phyloP scores from a whole-genome alignment of 2,329 filamentous ascomycete genomes.

The Calcarisporium arbuscula region DNA sequence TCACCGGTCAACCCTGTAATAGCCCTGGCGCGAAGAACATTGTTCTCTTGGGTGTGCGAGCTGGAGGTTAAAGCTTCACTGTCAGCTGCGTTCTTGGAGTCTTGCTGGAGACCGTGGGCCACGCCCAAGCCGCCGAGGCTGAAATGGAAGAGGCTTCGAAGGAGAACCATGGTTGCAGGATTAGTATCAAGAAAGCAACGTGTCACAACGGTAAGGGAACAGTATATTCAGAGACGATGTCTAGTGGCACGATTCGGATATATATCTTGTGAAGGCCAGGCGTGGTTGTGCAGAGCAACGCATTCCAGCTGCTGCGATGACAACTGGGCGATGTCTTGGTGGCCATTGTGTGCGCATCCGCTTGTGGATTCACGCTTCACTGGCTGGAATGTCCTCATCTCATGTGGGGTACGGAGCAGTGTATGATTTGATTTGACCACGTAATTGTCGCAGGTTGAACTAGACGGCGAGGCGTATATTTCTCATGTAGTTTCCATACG shows the following conservation, averaged over 20 bases:
- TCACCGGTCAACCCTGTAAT: constrained; percentile 10
- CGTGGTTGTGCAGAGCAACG: constrained; percentile 23
- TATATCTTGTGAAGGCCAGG: constrained; percentile 11
- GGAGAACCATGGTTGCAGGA: constrained; percentile 14
- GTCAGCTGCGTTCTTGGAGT: not conserved
- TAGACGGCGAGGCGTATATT: no score
- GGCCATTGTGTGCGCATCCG: no score
- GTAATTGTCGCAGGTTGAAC: no score
- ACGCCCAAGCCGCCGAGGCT: constrained; percentile 8
- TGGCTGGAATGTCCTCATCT: no score
- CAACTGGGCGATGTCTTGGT: constrained; percentile 1
- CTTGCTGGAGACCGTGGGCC: constrained; percentile 2
- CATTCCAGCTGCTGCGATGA: constrained; percentile 22
- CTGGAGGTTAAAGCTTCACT: no score
- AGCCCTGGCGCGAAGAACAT: not conserved
- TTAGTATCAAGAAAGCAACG: no score
- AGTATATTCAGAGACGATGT: not conserved
- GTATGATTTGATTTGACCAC: no score
- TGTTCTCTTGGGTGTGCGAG: constrained; percentile 1
- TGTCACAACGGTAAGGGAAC: no score
- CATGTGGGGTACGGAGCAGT: no score
- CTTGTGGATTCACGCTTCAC: no score
- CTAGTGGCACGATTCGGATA: constrained; percentile 6
- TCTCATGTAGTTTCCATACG: no score
- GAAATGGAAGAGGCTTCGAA: constrained; percentile 10